Percentiles rank a stretch among this genome's conserved stretches.
Evolutionary conservation across 2,329 filamentous ascomycete genomes (phyloP).

Genomic region (Colletotrichum endophyticum): DNA sequence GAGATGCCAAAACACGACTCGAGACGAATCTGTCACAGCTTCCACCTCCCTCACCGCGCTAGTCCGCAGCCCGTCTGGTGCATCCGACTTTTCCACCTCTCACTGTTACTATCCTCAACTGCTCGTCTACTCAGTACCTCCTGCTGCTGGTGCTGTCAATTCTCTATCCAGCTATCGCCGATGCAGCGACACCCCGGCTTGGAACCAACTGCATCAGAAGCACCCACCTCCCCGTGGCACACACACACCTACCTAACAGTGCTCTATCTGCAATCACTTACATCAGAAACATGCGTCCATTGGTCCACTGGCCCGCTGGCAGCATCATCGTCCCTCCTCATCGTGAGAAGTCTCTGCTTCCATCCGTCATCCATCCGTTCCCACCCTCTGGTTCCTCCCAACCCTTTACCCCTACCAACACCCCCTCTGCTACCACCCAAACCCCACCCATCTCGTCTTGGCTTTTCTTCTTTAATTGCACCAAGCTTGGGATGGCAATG

Average conservation of each 20-base stretch:
- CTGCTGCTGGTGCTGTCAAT: background rate
- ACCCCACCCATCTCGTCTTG: slow-evolving; percentile 19
- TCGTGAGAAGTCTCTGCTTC: background rate
- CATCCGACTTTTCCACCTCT: background rate
- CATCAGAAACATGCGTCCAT: background rate
- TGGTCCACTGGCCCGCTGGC: slow-evolving; percentile 6
- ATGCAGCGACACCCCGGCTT: background rate
- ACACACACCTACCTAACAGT: background rate
- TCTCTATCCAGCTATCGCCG: background rate
- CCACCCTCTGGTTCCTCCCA: slow-evolving; percentile 1
- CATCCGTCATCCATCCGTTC: slow-evolving; percentile 13
- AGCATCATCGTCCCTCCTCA: background rate
- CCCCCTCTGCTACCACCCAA: background rate
- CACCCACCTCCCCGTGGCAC: background rate
- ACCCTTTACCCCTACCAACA: background rate
- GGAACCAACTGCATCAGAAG: background rate
- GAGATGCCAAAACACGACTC: slow-evolving; percentile 48
- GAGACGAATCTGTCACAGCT: slow-evolving; percentile 56
- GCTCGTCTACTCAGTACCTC: background rate
- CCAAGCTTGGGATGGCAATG: slow-evolving; percentile 27
- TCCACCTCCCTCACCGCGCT: slow-evolving; percentile 4
- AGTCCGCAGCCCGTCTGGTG: background rate
- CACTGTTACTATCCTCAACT: background rate
- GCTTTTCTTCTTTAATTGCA: slow-evolving; percentile 20
- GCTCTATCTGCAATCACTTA: background rate